These are phyloP conservation scores for Cryptosporidium meleagridis DNA, from an alignment of 169 alveolate species.

Conservation along the genomic window DNA sequence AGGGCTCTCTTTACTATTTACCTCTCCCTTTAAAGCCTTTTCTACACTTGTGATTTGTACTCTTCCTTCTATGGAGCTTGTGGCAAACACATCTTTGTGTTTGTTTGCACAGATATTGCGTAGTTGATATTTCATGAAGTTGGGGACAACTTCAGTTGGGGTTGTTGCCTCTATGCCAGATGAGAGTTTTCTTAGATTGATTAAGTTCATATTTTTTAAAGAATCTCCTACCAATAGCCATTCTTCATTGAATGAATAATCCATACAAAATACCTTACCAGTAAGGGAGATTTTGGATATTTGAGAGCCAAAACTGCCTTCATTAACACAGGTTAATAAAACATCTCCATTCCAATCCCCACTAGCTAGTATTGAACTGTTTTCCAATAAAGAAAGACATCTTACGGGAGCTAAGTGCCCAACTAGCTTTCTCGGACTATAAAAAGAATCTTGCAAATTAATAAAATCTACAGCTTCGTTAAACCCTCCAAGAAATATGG, in stretches of 20 bases:
- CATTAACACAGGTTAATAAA: constrained; percentile 1
- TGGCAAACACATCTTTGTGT: constrained; percentile 67
- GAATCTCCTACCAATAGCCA: constrained; percentile 67
- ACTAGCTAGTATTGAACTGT: constrained; percentile 41
- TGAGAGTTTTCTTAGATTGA: constrained; percentile 53
- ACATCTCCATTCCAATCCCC: constrained; percentile 70
- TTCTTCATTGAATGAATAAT: constrained; percentile 22
- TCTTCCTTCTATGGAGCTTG: constrained; percentile 72
- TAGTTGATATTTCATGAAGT: constrained; percentile 65
- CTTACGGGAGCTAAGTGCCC: constrained; percentile 59
- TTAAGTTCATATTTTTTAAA: constrained; percentile 51
- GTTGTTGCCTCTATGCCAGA: background rate
- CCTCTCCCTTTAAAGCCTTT: constrained; percentile 37
- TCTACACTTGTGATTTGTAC: constrained; percentile 51
- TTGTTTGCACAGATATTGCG: constrained; percentile 50
- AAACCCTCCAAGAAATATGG: constrained; percentile 42
- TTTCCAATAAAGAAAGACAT: constrained; percentile 33
- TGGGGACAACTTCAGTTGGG: constrained; percentile 34
- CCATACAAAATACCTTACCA: constrained; percentile 73
- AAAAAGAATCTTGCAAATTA: background rate
- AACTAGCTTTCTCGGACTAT: constrained; percentile 12
- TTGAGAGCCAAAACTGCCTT: background rate
- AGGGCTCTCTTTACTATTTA: constrained; percentile 40
- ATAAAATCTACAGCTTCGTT: constrained; percentile 29
- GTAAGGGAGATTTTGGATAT: constrained; percentile 18